Base-by-base conservation (phyloP, 2,329 filamentous ascomycete genomes). In the Xylariaceae sp. region DNA sequence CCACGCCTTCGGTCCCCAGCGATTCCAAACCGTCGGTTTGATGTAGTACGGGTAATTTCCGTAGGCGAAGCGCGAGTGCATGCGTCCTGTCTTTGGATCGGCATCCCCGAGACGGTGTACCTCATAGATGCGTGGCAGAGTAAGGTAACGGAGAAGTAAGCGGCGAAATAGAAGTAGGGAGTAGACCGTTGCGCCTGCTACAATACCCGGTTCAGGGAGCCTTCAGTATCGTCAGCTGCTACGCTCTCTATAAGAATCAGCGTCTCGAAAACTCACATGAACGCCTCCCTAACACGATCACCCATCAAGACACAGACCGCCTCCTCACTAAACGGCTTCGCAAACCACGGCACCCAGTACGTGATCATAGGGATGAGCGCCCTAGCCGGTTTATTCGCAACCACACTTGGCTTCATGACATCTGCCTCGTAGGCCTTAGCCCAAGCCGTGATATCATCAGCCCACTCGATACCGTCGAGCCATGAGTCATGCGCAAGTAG, bases 41-140 rank as follows among this genome's bases (percentile, higher is more conserved):
- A 82, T 75, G 69, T 89, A 90, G 71, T 82, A 89, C 2, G 87
- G 88, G 40, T 84, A 80, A 9, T 82, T 81, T 21, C 85, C 77
- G 70, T 84, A 89, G 30, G 74, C 60, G 0, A 73, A 61, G 67
- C 63, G 72, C 24, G 59, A 67, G 47, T 78, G 75, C 57, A 84
- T 77, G 3, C 81, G 79, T 0, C 81, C 81, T 0, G 81, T 79
- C 24, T 77, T 70, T 8, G 75, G 71, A 57, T 88, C 80, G 0
- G 80, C 73, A 0, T 81, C 73, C 1, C 73, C 71, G 35, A 83
- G 45, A 50, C 68, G 67, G 50, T 70, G 59, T 60, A 76, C 54
- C 66, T 66, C 61, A 64, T 70, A 50, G 66, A 77, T 45, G 63
- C 87, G 81, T 3, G 89, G 89, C 4, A 84, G 79, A 10, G 76